Percentiles rank a stretch among this genome's conserved stretches.
phyloP scores from a whole-genome alignment of 176 grass and related monocot genomes.

The Oropetium thomaeum region DNA sequence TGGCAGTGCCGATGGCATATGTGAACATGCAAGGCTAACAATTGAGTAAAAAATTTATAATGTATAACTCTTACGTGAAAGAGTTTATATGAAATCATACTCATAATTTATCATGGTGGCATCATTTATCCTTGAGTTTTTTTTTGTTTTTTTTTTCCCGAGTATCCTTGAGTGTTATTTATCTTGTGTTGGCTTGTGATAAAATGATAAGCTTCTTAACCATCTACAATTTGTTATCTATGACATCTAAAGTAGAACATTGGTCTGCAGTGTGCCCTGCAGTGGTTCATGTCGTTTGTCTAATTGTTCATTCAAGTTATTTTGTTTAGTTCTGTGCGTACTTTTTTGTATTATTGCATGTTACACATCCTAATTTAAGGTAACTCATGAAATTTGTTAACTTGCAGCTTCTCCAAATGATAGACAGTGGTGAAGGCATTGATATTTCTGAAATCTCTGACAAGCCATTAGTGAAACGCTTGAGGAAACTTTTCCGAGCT shows the following conservation, averaged over 20 bases:
- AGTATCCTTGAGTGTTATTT: too few species aligned
- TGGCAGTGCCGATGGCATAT: background rate
- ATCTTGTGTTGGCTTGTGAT: background rate
- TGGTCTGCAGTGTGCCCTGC: background rate
- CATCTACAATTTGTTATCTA: background rate
- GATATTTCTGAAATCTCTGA: slow-evolving; percentile 77
- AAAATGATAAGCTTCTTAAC: background rate
- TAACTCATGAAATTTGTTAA: slow-evolving; percentile 11
- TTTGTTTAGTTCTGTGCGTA: background rate
- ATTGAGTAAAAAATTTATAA: background rate
- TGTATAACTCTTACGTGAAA: background rate
- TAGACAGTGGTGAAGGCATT: slow-evolving; percentile 89
- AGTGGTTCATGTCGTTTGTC: background rate
- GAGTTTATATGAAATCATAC: background rate
- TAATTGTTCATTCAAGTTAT: background rate
- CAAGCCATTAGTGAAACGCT: slow-evolving; percentile 64
- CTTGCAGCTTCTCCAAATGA: slow-evolving; percentile 91
- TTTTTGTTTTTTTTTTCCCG: too few species aligned
- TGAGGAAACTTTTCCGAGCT: slow-evolving; percentile 79
- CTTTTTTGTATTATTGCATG: background rate
- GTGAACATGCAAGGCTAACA: background rate
- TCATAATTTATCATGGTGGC: background rate
- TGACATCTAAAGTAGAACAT: background rate
- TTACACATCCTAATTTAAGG: background rate
- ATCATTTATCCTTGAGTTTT: background rate